These are phyloP conservation scores for Amesomyces nigricolor DNA, from an alignment of 2,329 filamentous ascomycete genomes.

Conservation along the genomic window DNA sequence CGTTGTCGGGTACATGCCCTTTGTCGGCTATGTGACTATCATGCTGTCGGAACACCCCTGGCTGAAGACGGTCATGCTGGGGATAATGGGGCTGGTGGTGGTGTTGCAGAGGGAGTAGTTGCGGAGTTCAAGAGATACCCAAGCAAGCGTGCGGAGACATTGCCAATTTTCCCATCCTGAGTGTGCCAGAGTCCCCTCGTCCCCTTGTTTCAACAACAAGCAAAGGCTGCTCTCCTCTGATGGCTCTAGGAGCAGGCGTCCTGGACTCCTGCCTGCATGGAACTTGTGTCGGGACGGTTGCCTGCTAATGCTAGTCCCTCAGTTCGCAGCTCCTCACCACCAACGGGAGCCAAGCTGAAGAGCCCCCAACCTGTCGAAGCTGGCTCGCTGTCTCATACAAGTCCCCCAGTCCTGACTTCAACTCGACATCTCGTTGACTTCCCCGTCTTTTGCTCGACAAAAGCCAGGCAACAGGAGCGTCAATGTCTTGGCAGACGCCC, in stretches of 20 bases:
- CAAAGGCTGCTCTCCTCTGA: too few species aligned
- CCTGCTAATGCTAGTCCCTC: neutral
- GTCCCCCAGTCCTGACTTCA: too few species aligned
- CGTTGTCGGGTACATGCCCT: slow-evolving; percentile 85
- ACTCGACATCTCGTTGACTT: too few species aligned
- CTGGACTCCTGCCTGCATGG: slow-evolving; percentile 1
- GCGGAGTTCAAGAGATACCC: neutral
- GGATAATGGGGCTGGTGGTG: slow-evolving; percentile 90
- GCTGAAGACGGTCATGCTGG: slow-evolving; percentile 92
- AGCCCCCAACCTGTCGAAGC: too few species aligned
- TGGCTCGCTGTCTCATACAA: too few species aligned
- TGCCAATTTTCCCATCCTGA: neutral
- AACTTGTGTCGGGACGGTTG: slow-evolving; percentile 13
- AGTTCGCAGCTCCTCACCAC: neutral
- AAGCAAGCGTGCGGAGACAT: too few species aligned
- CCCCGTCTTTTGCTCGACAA: neutral
- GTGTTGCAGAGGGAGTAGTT: slow-evolving; percentile 79
- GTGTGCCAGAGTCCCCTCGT: neutral
- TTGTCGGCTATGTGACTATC: slow-evolving; percentile 96
- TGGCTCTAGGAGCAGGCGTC: neutral
- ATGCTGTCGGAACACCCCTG: slow-evolving; percentile 92
- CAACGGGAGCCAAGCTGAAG: neutral
- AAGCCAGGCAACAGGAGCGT: slow-evolving; percentile 1
- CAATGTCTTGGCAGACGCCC: slow-evolving; percentile 3
- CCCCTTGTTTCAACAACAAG: too few species aligned